A percentile compares a stretch with the other conserved stretches of the same genome.
phyloP scores from a whole-genome alignment of 2,329 filamentous ascomycete species.

The Hypoxylon sp. region DNA sequence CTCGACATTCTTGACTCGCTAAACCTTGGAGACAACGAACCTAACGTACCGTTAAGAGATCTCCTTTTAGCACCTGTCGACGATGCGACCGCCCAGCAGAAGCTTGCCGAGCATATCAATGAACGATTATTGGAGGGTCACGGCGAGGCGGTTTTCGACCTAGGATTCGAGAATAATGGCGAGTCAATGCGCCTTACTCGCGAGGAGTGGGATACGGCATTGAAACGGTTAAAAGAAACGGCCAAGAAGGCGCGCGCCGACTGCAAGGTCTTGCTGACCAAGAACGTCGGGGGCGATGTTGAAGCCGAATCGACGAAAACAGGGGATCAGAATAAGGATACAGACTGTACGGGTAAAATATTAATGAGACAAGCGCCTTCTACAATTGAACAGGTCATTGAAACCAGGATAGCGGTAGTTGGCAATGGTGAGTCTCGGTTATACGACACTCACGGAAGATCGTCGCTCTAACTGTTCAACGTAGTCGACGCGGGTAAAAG shows the following conservation, averaged over 20 bases:
- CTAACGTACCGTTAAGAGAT: slow-evolving; percentile 78
- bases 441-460: slow-evolving; percentile 34
- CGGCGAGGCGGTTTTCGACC: slow-evolving; percentile 90
- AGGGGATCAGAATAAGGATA: slow-evolving; percentile 72
- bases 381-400: slow-evolving; percentile 88
- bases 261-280: slow-evolving; percentile 87
- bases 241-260: slow-evolving; percentile 78
- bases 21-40: slow-evolving; percentile 77
- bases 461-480: slow-evolving; percentile 32
- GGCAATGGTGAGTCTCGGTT: slow-evolving; percentile 77
- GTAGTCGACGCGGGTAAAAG: slow-evolving; percentile 96
- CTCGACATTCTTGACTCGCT: slow-evolving; percentile 90
- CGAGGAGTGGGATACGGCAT: slow-evolving; percentile 81
- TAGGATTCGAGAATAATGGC: slow-evolving; percentile 91
- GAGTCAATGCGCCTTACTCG: slow-evolving; percentile 84
- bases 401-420: slow-evolving; percentile 96
- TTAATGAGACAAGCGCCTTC: slow-evolving; percentile 82
- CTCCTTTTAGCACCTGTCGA: slow-evolving; percentile 74
- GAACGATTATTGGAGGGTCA: slow-evolving; percentile 84
- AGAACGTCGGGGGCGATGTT: slow-evolving; percentile 84
- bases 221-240: slow-evolving; percentile 75
- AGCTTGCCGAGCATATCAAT: slow-evolving; percentile 76
- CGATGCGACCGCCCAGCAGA: slow-evolving; percentile 72
- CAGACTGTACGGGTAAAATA: slow-evolving; percentile 85
- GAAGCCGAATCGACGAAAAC: slow-evolving; percentile 74